Conservation (phyloP, 257 asterid species). For the Haberlea rhodopensis region DNA sequence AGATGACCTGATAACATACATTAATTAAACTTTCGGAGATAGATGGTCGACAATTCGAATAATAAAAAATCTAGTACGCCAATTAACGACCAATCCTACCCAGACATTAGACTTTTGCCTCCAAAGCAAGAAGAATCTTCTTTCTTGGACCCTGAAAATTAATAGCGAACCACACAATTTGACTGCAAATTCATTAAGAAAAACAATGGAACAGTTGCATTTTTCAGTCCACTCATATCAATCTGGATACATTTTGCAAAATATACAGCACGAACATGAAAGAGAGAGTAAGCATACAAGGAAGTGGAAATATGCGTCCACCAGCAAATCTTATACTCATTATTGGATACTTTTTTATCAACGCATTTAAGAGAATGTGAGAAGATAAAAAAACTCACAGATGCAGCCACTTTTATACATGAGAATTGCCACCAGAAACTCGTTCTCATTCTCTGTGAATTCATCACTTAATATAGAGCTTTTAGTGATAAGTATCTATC, state of each 20-base stretch:
- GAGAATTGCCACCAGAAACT: not conserved
- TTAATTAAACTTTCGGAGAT: conserved; percentile 26
- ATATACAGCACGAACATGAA: too few species aligned
- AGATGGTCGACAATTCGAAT: conserved; percentile 20
- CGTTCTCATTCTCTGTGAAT: not conserved
- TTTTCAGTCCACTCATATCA: not conserved
- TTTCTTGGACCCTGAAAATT: conserved; percentile 90
- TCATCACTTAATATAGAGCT: not conserved
- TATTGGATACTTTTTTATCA: not conserved
- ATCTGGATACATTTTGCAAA: not conserved
- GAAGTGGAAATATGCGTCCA: not conserved
- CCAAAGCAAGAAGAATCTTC: conserved; percentile 90
- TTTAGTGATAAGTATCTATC: not conserved
- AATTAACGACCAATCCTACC: conserved; percentile 14
- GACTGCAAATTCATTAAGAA: conserved; percentile 1
- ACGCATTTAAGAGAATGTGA: not conserved
- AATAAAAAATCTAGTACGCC: conserved; percentile 25
- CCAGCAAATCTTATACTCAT: not conserved
- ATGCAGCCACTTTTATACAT: not conserved
- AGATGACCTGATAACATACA: conserved; percentile 20
- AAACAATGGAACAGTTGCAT: conserved; percentile 1
- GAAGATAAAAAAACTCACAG: not conserved
- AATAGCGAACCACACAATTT: conserved; percentile 1
- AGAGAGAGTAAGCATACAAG: not conserved
- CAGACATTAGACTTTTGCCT: conserved; percentile 46